Evolutionary conservation across 2,329 filamentous ascomycete genomes (phyloP).

Genomic region (Botrytis aclada): DNA sequence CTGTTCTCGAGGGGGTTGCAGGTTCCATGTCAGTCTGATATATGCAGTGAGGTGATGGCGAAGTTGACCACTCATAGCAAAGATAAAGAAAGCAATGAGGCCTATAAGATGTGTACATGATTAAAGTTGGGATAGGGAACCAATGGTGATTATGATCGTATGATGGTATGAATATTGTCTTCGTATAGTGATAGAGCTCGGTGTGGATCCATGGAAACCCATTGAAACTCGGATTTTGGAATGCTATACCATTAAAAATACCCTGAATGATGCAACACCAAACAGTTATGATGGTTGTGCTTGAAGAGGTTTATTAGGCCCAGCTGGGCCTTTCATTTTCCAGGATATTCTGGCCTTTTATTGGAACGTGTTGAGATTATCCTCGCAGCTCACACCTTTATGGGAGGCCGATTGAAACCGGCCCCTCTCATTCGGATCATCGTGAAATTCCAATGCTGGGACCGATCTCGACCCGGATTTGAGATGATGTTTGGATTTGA

Average conservation of each 20-base stretch:
- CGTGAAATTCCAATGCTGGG: neutral
- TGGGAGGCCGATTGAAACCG: neutral
- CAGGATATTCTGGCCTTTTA: neutral
- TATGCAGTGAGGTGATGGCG: neutral
- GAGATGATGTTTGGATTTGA: neutral
- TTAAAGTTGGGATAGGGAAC: neutral
- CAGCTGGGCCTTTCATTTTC: neutral
- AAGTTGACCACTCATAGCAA: neutral
- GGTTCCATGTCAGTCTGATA: neutral
- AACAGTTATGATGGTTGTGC: neutral
- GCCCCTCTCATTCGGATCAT: neutral
- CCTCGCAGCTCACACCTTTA: neutral
- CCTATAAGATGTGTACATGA: neutral
- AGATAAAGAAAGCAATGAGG: neutral
- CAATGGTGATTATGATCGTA: neutral
- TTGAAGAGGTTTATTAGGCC: neutral
- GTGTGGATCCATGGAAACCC: neutral
- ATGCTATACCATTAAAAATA: neutral
- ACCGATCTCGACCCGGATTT: neutral
- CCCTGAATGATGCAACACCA: neutral
- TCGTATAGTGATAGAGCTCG: neutral
- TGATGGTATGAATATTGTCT: neutral
- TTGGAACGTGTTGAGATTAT: neutral
- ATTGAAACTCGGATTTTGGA: neutral
- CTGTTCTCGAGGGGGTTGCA: neutral